Percentiles rank a stretch among this genome's conserved stretches.
phyloP scores from a whole-genome alignment of 163 green algal genomes.

The Trebouxia gelatinosa region DNA sequence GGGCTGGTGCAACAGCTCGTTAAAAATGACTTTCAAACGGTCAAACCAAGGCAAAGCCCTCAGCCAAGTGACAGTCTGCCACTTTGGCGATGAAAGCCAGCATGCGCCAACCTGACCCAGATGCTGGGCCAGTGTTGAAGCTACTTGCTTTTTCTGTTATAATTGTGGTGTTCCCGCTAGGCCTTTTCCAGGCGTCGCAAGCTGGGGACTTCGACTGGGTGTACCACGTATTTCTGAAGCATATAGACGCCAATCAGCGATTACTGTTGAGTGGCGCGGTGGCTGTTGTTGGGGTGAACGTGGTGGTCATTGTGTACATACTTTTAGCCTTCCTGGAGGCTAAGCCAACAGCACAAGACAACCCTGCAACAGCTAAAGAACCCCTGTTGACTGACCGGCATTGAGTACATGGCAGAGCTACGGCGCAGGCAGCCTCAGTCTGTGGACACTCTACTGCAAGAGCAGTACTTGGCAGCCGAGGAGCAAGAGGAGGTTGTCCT shows the following conservation, averaged over 20 bases:
- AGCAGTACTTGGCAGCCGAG: neutral
- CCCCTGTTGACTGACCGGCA: too few species aligned
- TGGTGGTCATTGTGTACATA: slow-evolving; percentile 13
- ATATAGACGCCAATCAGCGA: slow-evolving; percentile 3
- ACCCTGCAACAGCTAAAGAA: neutral
- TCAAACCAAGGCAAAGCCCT: too few species aligned
- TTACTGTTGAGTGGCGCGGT: neutral
- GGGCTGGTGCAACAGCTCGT: too few species aligned
- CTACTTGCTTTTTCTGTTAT: slow-evolving; percentile 5
- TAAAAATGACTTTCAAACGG: too few species aligned
- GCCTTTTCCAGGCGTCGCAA: slow-evolving; percentile 14
- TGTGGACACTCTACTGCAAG: neutral
- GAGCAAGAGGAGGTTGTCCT: slow-evolving; percentile 6
- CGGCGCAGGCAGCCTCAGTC: neutral
- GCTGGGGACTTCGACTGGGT: neutral
- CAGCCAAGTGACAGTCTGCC: too few species aligned
- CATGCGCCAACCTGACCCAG: too few species aligned
- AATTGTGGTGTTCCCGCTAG: neutral
- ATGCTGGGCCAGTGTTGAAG: neutral
- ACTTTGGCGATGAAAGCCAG: too few species aligned
- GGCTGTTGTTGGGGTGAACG: neutral
- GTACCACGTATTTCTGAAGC: neutral
- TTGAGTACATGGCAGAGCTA: slow-evolving; percentile 8
- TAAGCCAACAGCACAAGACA: neutral
- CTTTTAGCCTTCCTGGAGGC: slow-evolving; percentile 8